These are phyloP conservation scores for Vicia sativa DNA, from an alignment of 306 rosid genomes.

Conservation along the genomic window DNA sequence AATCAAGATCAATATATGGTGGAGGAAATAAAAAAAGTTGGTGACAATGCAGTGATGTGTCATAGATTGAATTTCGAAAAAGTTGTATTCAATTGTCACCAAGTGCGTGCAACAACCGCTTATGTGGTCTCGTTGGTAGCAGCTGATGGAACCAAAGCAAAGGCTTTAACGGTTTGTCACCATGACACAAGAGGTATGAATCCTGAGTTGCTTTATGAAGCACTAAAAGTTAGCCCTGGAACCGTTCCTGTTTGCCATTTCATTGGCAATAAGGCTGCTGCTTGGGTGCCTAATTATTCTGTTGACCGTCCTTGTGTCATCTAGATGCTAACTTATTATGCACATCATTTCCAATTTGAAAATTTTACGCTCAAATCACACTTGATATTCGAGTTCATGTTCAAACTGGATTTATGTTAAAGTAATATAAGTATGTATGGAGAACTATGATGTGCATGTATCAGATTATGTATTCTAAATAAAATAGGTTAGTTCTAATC, in stretches of 20 bases:
- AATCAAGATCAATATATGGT: background rate
- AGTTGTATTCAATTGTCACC: conserved; percentile 28
- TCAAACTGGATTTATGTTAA: background rate
- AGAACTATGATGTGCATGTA: background rate
- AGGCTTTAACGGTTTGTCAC: conserved; percentile 29
- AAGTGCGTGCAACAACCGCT: conserved; percentile 5
- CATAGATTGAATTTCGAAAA: background rate
- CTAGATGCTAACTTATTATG: background rate
- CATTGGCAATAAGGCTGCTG: conserved; percentile 13
- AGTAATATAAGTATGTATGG: background rate
- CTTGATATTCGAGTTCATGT: background rate
- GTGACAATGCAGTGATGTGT: conserved; percentile 13
- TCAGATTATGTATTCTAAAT: background rate
- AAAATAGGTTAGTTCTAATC: background rate
- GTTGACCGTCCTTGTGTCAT: background rate
- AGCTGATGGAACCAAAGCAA: background rate
- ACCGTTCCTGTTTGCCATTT: background rate
- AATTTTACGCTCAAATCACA: background rate
- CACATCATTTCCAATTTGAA: background rate
- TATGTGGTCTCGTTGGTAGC: conserved; percentile 21
- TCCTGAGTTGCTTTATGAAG: background rate
- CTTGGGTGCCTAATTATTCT: background rate
- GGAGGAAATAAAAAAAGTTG: conserved; percentile 7
- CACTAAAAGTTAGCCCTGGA: conserved; percentile 26
- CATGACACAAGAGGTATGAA: conserved; percentile 35